Evolutionary conservation across 1,284 basidiomycete genomes (phyloP).

Genomic region (Cutaneotrichosporon daszewskae): DNA sequence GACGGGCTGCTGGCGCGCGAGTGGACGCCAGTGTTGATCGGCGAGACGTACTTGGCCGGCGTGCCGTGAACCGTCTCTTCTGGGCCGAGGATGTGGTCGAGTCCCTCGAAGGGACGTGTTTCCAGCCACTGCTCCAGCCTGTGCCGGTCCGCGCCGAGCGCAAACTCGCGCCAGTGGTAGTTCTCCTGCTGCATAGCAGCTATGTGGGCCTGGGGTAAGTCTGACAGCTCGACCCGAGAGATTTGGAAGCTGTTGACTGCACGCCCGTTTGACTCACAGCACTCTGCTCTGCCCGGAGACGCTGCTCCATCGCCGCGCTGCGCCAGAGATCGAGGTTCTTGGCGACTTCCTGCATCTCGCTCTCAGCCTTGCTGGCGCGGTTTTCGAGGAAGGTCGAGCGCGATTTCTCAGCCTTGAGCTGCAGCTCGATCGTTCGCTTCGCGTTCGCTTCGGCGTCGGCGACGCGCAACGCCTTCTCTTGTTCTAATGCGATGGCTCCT

Average conservation of each 20-base stretch:
- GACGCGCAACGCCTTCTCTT: conserved; percentile 11
- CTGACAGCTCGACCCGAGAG: not conserved
- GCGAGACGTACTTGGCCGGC: not conserved
- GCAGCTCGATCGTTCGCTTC: conserved; percentile 13
- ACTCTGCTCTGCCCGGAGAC: conserved; percentile 13
- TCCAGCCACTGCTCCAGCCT: conserved; percentile 14
- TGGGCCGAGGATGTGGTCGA: too few species aligned
- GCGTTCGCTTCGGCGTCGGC: conserved; percentile 11
- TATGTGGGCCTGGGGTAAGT: conserved; percentile 17
- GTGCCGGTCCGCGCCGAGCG: conserved; percentile 17
- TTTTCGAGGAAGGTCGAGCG: conserved; percentile 15
- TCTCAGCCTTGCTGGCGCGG: conserved; percentile 9
- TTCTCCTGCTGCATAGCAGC: conserved; percentile 18
- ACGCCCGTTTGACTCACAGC: too few species aligned
- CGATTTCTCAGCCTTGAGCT: conserved; percentile 17
- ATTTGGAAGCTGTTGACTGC: too few species aligned
- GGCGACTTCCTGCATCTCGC: conserved; percentile 8
- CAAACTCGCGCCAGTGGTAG: conserved; percentile 22
- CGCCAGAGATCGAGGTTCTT: conserved; percentile 17
- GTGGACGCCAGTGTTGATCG: too few species aligned
- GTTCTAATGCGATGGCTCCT: conserved; percentile 8
- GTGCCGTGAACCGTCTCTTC: too few species aligned
- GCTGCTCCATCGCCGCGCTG: conserved; percentile 14
- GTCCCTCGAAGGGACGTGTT: conserved; percentile 12
- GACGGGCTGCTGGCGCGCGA: not conserved